Evolutionary conservation across 768 basidiomycete species (phyloP).

Genomic region (Clathrus columnatus): DNA sequence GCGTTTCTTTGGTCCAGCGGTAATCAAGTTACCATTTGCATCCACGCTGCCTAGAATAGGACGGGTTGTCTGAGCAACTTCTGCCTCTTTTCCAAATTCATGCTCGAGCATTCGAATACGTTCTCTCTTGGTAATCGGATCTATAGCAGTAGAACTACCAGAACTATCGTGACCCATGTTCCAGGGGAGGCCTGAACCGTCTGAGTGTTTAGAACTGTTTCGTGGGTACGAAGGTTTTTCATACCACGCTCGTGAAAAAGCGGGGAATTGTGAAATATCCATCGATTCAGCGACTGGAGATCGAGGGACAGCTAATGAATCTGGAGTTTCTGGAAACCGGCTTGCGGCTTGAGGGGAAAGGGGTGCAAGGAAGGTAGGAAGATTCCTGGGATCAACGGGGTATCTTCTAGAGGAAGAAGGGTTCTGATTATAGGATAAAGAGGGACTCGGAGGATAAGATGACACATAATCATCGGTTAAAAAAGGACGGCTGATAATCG

Average conservation of each 20-base stretch:
- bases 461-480: neutral
- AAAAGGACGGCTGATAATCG: constrained; percentile 8
- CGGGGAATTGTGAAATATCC: constrained; percentile 54
- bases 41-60: constrained; percentile 52
- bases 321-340: neutral
- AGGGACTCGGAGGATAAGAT: neutral
- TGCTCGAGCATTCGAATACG: constrained; percentile 63
- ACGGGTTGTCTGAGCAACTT: constrained; percentile 13
- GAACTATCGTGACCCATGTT: neutral
- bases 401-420: constrained; percentile 13
- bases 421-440: neutral
- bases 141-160: neutral
- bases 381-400: constrained; percentile 19
- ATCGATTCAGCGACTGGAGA: constrained; percentile 28
- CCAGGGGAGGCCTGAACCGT: constrained; percentile 11
- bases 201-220: neutral
- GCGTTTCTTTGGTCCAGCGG: constrained; percentile 56
- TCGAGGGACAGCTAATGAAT: constrained; percentile 8
- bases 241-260: constrained; percentile 60
- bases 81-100: constrained; percentile 49
- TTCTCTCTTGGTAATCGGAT: constrained; percentile 44
- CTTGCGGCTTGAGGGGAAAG: neutral
- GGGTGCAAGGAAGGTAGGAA: constrained; percentile 12
- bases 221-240: constrained; percentile 18
- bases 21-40: constrained; percentile 47